These are phyloP conservation scores for Cytospora paraplurivora DNA, from an alignment of 2,329 filamentous ascomycete species.

Conservation along the genomic window DNA sequence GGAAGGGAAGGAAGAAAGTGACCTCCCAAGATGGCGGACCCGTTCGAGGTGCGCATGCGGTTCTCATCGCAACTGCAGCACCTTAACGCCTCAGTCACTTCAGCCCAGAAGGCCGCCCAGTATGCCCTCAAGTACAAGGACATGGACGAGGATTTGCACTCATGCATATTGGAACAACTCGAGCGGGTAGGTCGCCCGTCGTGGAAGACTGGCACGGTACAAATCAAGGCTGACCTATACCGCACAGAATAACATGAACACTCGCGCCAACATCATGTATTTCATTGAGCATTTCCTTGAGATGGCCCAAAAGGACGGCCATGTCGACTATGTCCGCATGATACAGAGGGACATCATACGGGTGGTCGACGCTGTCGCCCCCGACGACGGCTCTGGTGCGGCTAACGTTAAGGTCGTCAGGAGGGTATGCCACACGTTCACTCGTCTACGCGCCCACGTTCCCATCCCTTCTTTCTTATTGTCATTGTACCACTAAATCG, in stretches of 20 bases:
- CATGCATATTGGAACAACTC: constrained; percentile 93
- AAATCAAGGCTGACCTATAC: constrained; percentile 24
- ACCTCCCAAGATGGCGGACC: constrained; percentile 63
- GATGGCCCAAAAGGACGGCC: constrained; percentile 73
- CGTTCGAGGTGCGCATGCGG: constrained; percentile 97
- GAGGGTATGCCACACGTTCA: constrained; percentile 55
- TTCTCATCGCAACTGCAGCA: constrained; percentile 90
- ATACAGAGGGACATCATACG: constrained; percentile 90
- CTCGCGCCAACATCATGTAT: constrained; percentile 97
- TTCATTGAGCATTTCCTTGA: constrained; percentile 97
- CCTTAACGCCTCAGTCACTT: constrained; percentile 86
- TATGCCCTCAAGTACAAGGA: constrained; percentile 94
- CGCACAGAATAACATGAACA: constrained; percentile 87
- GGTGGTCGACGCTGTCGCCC: constrained; percentile 89
- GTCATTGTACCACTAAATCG: too few species aligned
- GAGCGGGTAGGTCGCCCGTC: constrained; percentile 62
- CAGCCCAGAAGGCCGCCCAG: constrained; percentile 87
- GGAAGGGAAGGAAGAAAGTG: neutral
- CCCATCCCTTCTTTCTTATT: neutral
- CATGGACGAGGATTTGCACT: constrained; percentile 96
- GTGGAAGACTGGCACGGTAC: neutral
- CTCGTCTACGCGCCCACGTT: neutral
- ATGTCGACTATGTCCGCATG: constrained; percentile 86
- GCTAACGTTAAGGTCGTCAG: constrained; percentile 93
- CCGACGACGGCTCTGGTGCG: constrained; percentile 81